Evolutionary conservation across 2,329 filamentous ascomycete species (phyloP).

Genomic region (Fusarium stilboides): DNA sequence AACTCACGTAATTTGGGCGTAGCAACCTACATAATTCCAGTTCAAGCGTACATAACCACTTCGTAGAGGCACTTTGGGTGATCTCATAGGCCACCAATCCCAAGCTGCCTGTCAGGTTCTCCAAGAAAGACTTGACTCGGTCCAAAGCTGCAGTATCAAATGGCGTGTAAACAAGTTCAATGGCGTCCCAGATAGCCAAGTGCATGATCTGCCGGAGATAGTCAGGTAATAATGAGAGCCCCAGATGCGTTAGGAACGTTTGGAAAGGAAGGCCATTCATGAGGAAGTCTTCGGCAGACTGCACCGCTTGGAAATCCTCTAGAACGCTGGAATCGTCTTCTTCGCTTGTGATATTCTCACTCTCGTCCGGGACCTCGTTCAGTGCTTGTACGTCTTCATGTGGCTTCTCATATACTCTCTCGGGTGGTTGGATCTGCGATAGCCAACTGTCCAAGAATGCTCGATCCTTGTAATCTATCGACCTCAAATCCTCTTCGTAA

Average conservation of each 20-base stretch:
- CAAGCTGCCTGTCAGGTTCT: conserved; percentile 8
- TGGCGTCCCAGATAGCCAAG: background rate
- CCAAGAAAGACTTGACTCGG: background rate
- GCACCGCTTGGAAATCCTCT: background rate
- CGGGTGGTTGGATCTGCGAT: background rate
- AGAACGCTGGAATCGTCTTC: background rate
- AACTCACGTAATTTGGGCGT: background rate
- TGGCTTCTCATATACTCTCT: background rate
- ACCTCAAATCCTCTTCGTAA: background rate
- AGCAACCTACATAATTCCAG: conserved; percentile 10
- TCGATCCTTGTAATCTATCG: conserved; percentile 2
- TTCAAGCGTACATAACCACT: conserved; percentile 9
- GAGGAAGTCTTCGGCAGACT: conserved; percentile 6
- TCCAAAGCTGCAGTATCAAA: background rate
- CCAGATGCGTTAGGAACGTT: conserved; percentile 3
- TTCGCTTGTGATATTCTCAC: background rate
- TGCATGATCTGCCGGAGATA: conserved; percentile 8
- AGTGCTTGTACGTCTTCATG: background rate
- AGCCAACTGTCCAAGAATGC: conserved; percentile 4
- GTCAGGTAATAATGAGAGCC: conserved; percentile 10
- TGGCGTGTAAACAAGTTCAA: background rate
- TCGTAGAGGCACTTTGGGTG: background rate
- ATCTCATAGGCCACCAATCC: conserved; percentile 12
- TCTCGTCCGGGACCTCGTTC: background rate
- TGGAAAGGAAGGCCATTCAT: background rate